Conservation (phyloP, 164 flowering plant genomes). For the Macadamia integrifolia region DNA sequence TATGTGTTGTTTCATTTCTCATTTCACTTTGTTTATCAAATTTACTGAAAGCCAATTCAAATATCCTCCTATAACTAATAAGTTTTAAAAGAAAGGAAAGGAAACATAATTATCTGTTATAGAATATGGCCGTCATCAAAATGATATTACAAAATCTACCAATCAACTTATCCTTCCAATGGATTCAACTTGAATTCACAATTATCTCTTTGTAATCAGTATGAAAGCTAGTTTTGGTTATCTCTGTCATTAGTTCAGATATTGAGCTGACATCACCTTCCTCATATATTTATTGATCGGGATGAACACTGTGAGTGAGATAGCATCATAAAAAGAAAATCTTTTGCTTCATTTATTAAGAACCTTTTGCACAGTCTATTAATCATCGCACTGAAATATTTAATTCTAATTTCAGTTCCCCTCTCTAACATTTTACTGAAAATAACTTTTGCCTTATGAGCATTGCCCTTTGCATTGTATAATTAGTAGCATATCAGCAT, state of each 20-base stretch:
- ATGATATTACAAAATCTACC: too few relatives aligned
- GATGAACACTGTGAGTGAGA: slow-evolving; percentile 29
- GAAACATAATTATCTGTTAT: too few relatives aligned
- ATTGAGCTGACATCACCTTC: slow-evolving; percentile 26
- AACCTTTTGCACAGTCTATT: slow-evolving; percentile 70
- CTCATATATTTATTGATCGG: slow-evolving; percentile 43
- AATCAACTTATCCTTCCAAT: too few relatives aligned
- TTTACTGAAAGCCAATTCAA: too few relatives aligned
- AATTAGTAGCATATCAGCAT: slow-evolving; percentile 55
- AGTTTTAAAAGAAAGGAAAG: too few relatives aligned
- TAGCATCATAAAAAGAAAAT: slow-evolving; percentile 47
- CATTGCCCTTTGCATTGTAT: slow-evolving; percentile 68
- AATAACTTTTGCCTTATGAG: slow-evolving; percentile 26
- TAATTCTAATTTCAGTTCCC: slow-evolving; percentile 49
- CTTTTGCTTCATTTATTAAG: slow-evolving; percentile 38
- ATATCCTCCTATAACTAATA: too few relatives aligned
- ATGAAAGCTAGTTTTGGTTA: slow-evolving; percentile 42
- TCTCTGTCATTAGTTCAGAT: slow-evolving; percentile 28
- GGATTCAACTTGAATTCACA: background rate
- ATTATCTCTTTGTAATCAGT: background rate
- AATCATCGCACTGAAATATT: slow-evolving; percentile 65
- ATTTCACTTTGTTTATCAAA: too few relatives aligned
- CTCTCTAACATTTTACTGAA: slow-evolving; percentile 50
- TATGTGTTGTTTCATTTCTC: too few relatives aligned
- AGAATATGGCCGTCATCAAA: too few relatives aligned